Conservation (phyloP, 2,329 filamentous ascomycete genomes). For the Pyrenochaeta sp. region DNA sequence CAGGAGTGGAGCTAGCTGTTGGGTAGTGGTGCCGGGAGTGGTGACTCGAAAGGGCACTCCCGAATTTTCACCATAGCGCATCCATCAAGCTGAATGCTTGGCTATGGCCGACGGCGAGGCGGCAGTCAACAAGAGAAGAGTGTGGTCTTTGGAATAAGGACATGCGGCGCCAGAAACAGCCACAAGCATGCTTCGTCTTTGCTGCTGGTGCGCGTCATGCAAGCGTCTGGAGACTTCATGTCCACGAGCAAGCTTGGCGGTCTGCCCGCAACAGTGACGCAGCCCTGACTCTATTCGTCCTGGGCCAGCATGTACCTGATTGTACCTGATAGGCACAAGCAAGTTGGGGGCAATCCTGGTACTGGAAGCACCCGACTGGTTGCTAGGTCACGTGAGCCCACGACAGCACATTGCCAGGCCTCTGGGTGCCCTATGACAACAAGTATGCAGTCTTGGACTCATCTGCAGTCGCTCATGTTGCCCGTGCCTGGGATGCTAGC, state of each 20-base stretch:
- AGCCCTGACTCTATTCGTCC: neutral
- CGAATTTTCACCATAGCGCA: slow-evolving; percentile 30
- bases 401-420: slow-evolving; percentile 2
- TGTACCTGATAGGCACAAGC: slow-evolving; percentile 10
- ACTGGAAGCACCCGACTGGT: neutral
- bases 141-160: slow-evolving; percentile 8
- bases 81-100: slow-evolving; percentile 22
- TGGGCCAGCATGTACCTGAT: slow-evolving; percentile 21
- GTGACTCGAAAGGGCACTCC: slow-evolving; percentile 37
- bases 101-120: slow-evolving; percentile 24
- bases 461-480: slow-evolving; percentile 6
- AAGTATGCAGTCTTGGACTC: neutral
- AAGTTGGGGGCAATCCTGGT: slow-evolving; percentile 14
- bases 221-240: slow-evolving; percentile 27
- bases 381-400: slow-evolving; percentile 4
- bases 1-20: slow-evolving; percentile 36
- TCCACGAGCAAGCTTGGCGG: slow-evolving; percentile 13
- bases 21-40: slow-evolving; percentile 21
- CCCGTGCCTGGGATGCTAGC: slow-evolving; percentile 11
- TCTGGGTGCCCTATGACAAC: neutral
- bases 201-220: slow-evolving; percentile 12
- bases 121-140: slow-evolving; percentile 18
- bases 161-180: slow-evolving; percentile 16
- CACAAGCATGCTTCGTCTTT: slow-evolving; percentile 15
- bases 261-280: too few species aligned